phyloP scores from a whole-genome alignment of 805 yeast genomes.

The Candida suzukii region DNA sequence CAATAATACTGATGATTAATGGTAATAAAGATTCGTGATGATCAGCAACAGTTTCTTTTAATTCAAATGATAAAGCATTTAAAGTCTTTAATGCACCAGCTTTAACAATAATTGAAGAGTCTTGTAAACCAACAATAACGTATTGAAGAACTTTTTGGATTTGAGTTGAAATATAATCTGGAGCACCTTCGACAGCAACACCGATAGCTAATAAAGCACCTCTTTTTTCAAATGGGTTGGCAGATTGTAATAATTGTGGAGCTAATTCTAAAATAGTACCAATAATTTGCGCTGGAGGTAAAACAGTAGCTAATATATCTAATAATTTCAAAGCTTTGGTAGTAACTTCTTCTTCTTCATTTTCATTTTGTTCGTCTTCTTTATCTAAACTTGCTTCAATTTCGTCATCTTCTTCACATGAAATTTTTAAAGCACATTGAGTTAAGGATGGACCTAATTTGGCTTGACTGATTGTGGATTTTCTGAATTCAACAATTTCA shows the following conservation, averaged over 20 bases:
- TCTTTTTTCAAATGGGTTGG: slow-evolving; percentile 75
- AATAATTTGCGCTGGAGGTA: slow-evolving; percentile 91
- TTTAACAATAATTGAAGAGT: slow-evolving; percentile 65
- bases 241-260: slow-evolving; percentile 48
- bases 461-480: slow-evolving; percentile 68
- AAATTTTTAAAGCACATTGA: slow-evolving; percentile 63
- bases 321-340: slow-evolving; percentile 74
- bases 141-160: slow-evolving; percentile 66
- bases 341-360: slow-evolving; percentile 80
- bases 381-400: slow-evolving; percentile 66
- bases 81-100: slow-evolving; percentile 83
- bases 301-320: slow-evolving; percentile 68
- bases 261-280: slow-evolving; percentile 67
- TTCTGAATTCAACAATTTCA: slow-evolving; percentile 72
- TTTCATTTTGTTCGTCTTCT: slow-evolving; percentile 87
- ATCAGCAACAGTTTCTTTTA: slow-evolving; percentile 79
- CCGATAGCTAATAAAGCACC: slow-evolving; percentile 81
- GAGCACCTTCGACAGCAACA: slow-evolving; percentile 85
- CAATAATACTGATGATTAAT: slow-evolving; percentile 78
- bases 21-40: slow-evolving; percentile 81
- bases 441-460: slow-evolving; percentile 82
- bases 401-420: slow-evolving; percentile 76
- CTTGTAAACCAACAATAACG: slow-evolving; percentile 71
- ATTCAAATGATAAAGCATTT: slow-evolving; percentile 69
- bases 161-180: slow-evolving; percentile 80